phyloP scores from a whole-genome alignment of 2,329 filamentous ascomycete species.

The Botrytis porri region DNA sequence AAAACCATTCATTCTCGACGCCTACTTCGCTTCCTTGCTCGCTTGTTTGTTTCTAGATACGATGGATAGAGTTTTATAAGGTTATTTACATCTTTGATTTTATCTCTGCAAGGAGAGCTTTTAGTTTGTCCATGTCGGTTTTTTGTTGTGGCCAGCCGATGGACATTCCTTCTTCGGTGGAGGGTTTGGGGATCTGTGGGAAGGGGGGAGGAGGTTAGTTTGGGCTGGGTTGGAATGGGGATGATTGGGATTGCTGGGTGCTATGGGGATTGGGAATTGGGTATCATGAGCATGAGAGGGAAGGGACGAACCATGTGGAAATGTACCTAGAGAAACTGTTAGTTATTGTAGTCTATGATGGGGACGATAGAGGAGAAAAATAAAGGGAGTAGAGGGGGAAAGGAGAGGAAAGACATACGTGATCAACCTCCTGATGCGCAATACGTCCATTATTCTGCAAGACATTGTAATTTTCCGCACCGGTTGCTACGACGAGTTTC shows the following conservation, averaged over 20 bases:
- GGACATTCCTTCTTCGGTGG: conserved; percentile 72
- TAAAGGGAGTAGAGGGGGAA: neutral
- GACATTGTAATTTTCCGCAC: conserved; percentile 82
- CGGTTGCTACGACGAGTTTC: conserved; percentile 75
- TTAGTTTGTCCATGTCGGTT: conserved; percentile 78
- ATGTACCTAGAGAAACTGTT: conserved; percentile 60
- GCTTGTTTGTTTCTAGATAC: neutral
- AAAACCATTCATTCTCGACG: neutral
- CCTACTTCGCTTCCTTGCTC: neutral
- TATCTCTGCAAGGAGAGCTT: conserved; percentile 76
- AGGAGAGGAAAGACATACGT: conserved; percentile 57
- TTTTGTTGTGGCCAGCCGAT: conserved; percentile 75
- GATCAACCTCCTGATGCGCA: conserved; percentile 89
- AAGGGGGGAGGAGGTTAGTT: neutral
- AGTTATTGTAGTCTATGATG: neutral
- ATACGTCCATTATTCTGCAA: conserved; percentile 93
- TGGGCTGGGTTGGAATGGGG: neutral
- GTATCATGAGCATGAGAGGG: neutral
- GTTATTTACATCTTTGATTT: conserved; percentile 76
- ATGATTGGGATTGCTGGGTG: neutral
- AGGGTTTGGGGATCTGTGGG: conserved; percentile 91
- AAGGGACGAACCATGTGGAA: conserved; percentile 72
- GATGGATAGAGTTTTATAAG: neutral
- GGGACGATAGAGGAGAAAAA: neutral
- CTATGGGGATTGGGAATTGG: neutral